Evolutionary conservation across 202 grass and related monocot species (phyloP), one percentile per base, ranked within the genome.

Genomic region (Schoenoplectus triqueter): DNA sequence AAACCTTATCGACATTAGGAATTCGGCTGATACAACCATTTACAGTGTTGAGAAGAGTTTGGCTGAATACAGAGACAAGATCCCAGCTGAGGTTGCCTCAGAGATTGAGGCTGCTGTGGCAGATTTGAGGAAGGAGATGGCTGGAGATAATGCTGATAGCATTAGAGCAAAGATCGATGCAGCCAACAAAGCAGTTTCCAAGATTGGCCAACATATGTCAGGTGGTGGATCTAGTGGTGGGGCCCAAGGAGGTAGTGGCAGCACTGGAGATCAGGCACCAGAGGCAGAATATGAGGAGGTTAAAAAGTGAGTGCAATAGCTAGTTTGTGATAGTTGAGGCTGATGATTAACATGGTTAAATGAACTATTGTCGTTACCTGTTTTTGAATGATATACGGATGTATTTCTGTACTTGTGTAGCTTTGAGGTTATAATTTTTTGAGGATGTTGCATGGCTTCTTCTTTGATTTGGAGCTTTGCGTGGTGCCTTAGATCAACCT

Each of bases 11-110:
- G 92, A 94, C 67, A 31, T 94, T 18, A 89, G 87, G 73, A 94
- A 94, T 71, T 81, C 49, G 1, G 92, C 89, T 0, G 92, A 94
- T 67, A 94, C 92, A 7, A 86, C 87, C n/a, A 87, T 91, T 44
- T 94, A 94, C 51, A 94, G 89, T 62, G 86, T 94, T 2, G 89
- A 94, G 83, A 94, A 94, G 86, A 94, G 92, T 44, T 70, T 94
- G 69, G 80, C 55, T 1, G 92, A 94, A 80, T 94, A 91, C 66
- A 89, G 85, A 21, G 89, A 89, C 31, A 94, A 94, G 87, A 87
- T 94, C 51, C 89, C 92, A 4, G 82, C 85, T 3, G 82, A 89
- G 85, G 62, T 94, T 73, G 89, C 87, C 10, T 69, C 85, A 2
- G 89, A 94, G 87, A 93, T 93, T 2, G 92, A 94, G 89, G 69